These are phyloP conservation scores for Gymnopilus junonius DNA, from an alignment of 768 basidiomycete species.

Conservation along the genomic window DNA sequence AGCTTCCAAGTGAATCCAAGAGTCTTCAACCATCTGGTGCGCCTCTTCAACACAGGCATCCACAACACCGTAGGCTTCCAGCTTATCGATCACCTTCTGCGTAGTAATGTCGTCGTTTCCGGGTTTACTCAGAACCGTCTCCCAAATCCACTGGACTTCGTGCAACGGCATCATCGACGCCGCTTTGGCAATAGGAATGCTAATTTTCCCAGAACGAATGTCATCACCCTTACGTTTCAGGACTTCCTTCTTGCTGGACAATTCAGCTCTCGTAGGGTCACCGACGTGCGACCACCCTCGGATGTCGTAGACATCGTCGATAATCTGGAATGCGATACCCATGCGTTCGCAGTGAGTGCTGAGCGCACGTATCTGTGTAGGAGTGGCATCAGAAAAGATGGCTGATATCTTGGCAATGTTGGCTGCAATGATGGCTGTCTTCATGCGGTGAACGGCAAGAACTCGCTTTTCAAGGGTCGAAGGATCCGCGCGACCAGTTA, in stretches of 20 bases:
- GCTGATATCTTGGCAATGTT: conserved; percentile 1
- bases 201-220: conserved; percentile 1
- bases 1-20: neutral
- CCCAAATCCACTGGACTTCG: conserved; percentile 1
- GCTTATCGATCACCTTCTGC: conserved; percentile 2
- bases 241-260: neutral
- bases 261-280: neutral
- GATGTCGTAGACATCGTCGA: conserved; percentile 3
- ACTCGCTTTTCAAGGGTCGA: conserved; percentile 1
- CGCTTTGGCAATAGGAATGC: conserved; percentile 1
- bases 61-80: neutral
- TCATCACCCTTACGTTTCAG: neutral
- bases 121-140: neutral
- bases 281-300: neutral
- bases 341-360: neutral
- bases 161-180: neutral
- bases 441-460: neutral
- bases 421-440: neutral
- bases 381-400: neutral
- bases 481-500: neutral
- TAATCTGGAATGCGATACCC: conserved; percentile 1
- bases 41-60: neutral
- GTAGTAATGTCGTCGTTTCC: conserved; percentile 1
- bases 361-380: neutral
- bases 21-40: neutral